Evolutionary conservation across 805 yeast species (phyloP).

Genomic region (Sungouiella thailandica): DNA sequence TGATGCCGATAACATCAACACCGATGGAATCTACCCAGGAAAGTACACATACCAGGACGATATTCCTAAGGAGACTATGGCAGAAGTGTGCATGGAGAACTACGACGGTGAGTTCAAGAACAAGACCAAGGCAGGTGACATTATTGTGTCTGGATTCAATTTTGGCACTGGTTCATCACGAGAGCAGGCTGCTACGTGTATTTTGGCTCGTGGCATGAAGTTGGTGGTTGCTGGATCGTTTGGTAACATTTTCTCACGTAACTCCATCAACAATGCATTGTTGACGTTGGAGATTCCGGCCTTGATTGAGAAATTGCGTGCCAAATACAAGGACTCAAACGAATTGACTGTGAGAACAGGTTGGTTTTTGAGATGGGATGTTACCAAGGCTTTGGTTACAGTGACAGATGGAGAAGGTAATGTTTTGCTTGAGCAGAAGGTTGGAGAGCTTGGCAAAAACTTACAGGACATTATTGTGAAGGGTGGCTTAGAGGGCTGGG

Average conservation of each 20-base stretch:
- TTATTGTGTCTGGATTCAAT: constrained; percentile 86
- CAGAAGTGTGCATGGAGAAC: constrained; percentile 98
- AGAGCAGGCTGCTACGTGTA: constrained; percentile 99
- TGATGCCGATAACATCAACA: constrained; percentile 94
- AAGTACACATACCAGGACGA: constrained; percentile 98
- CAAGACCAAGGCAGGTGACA: constrained; percentile 84
- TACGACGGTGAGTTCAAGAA: constrained; percentile 84
- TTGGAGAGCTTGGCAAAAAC: constrained; percentile 92
- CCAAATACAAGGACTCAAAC: constrained; percentile 48
- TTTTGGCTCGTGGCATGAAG: constrained; percentile 87
- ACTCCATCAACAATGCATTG: constrained; percentile 93
- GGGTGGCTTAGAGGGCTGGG: constrained; percentile 99
- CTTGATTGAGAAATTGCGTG: constrained; percentile 71
- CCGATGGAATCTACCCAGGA: constrained; percentile 99
- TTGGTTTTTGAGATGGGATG: constrained; percentile 90
- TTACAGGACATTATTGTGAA: constrained; percentile 94
- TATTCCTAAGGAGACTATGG: constrained; percentile 92
- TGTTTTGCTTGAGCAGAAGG: constrained; percentile 73
- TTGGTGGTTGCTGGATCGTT: constrained; percentile 95
- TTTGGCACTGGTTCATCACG: constrained; percentile 98
- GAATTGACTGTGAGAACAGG: constrained; percentile 94
- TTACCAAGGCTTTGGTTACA: constrained; percentile 72
- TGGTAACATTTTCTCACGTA: constrained; percentile 93
- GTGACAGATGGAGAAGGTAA: constrained; percentile 64
- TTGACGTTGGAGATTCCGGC: constrained; percentile 91